Evolutionary conservation across 208 protist species (phyloP).

Genomic region (Acanthamoeba healyi): DNA sequence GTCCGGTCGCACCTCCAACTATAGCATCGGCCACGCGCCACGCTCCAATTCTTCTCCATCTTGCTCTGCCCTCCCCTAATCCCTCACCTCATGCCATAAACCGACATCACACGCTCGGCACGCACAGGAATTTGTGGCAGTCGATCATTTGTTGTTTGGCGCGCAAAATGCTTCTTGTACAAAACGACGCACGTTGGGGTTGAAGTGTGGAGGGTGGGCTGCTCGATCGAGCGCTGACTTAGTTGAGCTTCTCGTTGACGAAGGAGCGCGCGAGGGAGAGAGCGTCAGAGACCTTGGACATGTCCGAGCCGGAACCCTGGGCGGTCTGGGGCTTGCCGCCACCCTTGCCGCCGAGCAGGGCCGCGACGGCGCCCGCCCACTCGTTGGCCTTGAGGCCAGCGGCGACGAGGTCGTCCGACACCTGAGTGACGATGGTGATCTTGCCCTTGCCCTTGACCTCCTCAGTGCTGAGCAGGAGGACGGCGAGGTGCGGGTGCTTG

Average conservation of each 20-base stretch:
- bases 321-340: slow-evolving; percentile 85
- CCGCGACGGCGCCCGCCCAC: slow-evolving; percentile 81
- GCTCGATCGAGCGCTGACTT: not conserved
- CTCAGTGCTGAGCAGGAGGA: slow-evolving; percentile 68
- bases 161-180: no score
- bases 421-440: slow-evolving; percentile 32
- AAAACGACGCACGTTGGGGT: no score
- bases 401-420: not conserved
- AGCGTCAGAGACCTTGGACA: slow-evolving; percentile 73
- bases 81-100: no score
- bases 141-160: no score
- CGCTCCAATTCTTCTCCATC: no score
- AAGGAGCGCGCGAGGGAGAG: slow-evolving; percentile 60
- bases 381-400: slow-evolving; percentile 67
- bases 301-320: slow-evolving; percentile 79
- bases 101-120: no score
- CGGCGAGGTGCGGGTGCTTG: slow-evolving; percentile 73
- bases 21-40: no score
- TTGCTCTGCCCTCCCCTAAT: no score
- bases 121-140: no score
- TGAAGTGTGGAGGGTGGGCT: not conserved
- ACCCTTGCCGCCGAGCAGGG: slow-evolving; percentile 81
- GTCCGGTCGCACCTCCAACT: no score
- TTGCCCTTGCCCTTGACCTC: slow-evolving; percentile 48
- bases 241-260: not conserved